Evolutionary conservation across 2,329 filamentous ascomycete species (phyloP), one percentile per base, ranked within the genome.

Genomic region (Fonsecaea pugnacius): DNA sequence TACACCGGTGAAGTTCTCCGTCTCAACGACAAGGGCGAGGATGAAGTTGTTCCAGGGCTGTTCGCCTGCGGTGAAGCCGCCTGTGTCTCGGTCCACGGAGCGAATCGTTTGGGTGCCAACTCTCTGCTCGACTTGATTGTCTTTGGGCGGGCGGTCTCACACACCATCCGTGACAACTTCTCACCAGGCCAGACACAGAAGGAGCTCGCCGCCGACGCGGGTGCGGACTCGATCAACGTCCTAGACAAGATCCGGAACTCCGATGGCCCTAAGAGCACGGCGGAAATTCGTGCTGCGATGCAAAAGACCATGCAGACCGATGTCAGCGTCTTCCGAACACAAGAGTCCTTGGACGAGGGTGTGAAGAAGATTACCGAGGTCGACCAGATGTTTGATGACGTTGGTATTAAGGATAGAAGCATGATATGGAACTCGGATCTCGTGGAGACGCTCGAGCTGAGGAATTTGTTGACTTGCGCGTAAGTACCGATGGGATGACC

Each of bases 351-450:
- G 75, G 90, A 95, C 71, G 89, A 94, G 78, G 92, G 92, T 83
- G 91, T 95, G 66, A 84, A 83, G 78, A 91, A 87, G 81, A 93
- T 96, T 77, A 85, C 80, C 67, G 87, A 91, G 71, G 91, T 96
- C 71, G 92, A 96, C 76, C 78, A 85, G 72, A 84, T 82, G 71
- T 96, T 90, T 53, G 67, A 83, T 71, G 83, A 96, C 73, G 88
- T 96, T 70, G 91, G 91, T 75, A 95, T 91, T 80, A 94, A 95
- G 85, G 92, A 96, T 79, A 89, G 92, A 78, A 92, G 90, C 83
- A 95, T 96, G 91, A 96, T 96, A 82, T 96, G 92, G 92, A 96
- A 96, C 86, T 91, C 90, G 18, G 92, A 96, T 75, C 86, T 96
- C 27, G 90, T 96, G 58, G 92, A 96, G 84, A 96, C 94, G 7